Evolutionary conservation across 2,329 filamentous ascomycete species (phyloP), one percentile per base, ranked within the genome.

Genomic region (Arthrobotrys pseudoclavata): DNA sequence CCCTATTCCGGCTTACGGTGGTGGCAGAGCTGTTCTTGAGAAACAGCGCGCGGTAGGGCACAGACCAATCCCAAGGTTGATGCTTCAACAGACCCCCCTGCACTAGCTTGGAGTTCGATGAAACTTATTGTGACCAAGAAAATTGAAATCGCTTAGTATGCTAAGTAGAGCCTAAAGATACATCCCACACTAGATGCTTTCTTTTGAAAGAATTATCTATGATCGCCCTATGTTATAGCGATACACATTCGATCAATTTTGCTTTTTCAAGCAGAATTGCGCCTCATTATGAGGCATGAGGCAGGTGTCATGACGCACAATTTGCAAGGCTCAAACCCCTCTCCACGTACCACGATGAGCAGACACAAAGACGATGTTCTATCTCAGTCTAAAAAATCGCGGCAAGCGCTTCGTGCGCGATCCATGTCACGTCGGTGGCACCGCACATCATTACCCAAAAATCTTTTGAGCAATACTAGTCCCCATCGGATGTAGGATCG

Each of bases 271-370:
- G 34, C 20, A 45, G 50, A 72, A 74, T 34, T 76, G 57, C 72
- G 72, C 72, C 72, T 76, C 72, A 70, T 37, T 50, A 55, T 76
- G 72, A 70, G 66, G 66, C 72, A 76, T 76, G 72, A 70, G 60
- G 66, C 66, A 66, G 31, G 53, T 63, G 62, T 76, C 66, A 55
- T 76, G 72, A 76, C 67, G 72, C 72, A 76, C 72, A 63, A 71
- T 29, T 45, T 71, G 62, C 57, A 76, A 70, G 66, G 72, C 66
- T 70, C 24, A 76, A 76, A 69, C 64, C 29, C 40, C 50, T 40
- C 34, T 61, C 52, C 50, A 70, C 66, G 66, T 76, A 70, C 57
- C 60, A 69, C 63, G 20, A 24, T 70, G 61, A 34, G 18, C 31
- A 64, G 61, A 69, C 64, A 66, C 57, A 61, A 31, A 52, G 24